phyloP scores from a whole-genome alignment of 768 basidiomycete species.

The Daedaleopsis nitida region DNA sequence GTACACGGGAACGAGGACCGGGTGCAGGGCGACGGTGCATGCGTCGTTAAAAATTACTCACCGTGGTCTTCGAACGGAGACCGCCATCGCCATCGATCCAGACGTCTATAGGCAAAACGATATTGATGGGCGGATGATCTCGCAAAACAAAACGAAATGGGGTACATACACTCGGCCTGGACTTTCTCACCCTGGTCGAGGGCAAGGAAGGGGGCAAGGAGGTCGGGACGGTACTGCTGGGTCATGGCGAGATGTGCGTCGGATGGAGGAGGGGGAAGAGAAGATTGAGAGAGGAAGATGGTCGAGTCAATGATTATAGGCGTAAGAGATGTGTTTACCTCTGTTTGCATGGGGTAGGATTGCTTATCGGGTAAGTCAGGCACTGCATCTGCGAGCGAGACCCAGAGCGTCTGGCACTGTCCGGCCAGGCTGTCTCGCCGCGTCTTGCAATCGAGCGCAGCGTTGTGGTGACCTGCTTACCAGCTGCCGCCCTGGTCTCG shows the following conservation, averaged over 20 bases:
- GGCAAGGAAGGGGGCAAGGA: conserved; percentile 87
- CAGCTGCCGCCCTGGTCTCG: neutral
- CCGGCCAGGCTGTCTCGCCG: neutral
- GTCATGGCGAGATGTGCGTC: conserved; percentile 24
- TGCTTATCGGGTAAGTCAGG: conserved; percentile 21
- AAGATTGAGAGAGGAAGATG: conserved; percentile 11
- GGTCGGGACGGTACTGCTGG: conserved; percentile 69
- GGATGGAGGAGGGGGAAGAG: conserved; percentile 15
- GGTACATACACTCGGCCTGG: conserved; percentile 84
- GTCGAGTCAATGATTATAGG: conserved; percentile 20
- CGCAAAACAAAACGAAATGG: conserved; percentile 4
- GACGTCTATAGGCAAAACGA: conserved; percentile 70
- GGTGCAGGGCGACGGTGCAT: neutral
- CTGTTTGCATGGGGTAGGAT: conserved; percentile 26
- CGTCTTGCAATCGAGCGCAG: neutral
- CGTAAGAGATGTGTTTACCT: conserved; percentile 19
- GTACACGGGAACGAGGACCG: neutral
- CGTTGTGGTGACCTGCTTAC: neutral
- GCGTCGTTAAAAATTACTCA: conserved; percentile 36
- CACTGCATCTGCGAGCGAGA: neutral
- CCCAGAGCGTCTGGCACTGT: neutral
- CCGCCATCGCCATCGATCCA: conserved; percentile 97
- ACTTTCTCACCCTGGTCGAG: conserved; percentile 90
- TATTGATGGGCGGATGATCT: conserved; percentile 21
- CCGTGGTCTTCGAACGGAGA: conserved; percentile 95